Base-by-base conservation (phyloP, 345 rosid genomes). In the Eutrema heterophyllum region DNA sequence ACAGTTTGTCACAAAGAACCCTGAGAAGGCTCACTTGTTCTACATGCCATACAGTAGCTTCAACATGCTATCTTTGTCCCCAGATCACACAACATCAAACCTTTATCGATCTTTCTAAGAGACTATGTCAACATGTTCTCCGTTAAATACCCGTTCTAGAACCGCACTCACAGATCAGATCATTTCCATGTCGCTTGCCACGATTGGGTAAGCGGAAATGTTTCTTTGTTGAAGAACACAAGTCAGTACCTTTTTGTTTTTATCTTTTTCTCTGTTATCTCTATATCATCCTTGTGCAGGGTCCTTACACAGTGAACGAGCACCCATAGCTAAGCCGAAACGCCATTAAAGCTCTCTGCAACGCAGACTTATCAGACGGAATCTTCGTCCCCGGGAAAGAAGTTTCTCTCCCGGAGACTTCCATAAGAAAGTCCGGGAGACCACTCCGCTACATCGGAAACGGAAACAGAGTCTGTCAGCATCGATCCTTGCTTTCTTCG, bases 161-260 rank as follows among this genome's bases (percentile, higher is more conserved):
- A 91, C 64, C 91, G 94, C 48, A 86, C 97, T 1, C 98, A 80
- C 49, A 97, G 97, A 40, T 81, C 85, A 29, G 98, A 91, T 80
- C 98, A 93, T 49, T 93, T 93, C 82, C 81, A 91, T 39, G 98
- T 88, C 66, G 98, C 98, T 64, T 93, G 98, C 84, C 98, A 93
- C 75, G 98, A 93, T 72, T 93, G 98, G 98, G 98, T 91, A 89
- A 35, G n/a, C 26, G 73, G 15, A 75, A 15, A 52, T 33, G 41
- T 62, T 29, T 72, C 49, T 53, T 38, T n/a, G 2, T 56, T 10
- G 10, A 35, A 6, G 0, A 27, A 43, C 49, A 57, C 33, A 30
- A 33, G n/a, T 64, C 14, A 35, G 18, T 32, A 35, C 30, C n/a
- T n/a, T n/a, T n/a, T n/a, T n/a, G n/a, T 32, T 46, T 2, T 33